Evolutionary conservation across 2,329 filamentous ascomycete genomes (phyloP).

Genomic region (Claviceps purpurea): DNA sequence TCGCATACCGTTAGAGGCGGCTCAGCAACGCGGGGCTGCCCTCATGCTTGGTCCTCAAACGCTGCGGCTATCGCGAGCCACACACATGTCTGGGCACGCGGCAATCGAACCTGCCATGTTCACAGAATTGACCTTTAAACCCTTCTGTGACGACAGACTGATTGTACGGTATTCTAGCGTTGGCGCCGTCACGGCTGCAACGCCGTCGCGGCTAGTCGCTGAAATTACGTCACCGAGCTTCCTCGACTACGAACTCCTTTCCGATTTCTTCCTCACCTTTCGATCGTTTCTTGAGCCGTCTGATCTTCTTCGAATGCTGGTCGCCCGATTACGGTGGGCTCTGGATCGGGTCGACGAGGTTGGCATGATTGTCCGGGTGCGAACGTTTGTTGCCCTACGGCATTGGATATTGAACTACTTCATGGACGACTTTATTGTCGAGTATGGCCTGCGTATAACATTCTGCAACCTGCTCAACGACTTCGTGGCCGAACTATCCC

Average conservation of each 20-base stretch:
- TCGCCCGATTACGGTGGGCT: slow-evolving; percentile 80
- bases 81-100: slow-evolving; percentile 34
- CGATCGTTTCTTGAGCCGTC: slow-evolving; percentile 68
- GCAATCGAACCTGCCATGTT: slow-evolving; percentile 65
- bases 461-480: slow-evolving; percentile 76
- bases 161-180: slow-evolving; percentile 71
- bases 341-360: slow-evolving; percentile 66
- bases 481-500: slow-evolving; percentile 41
- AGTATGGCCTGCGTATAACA: slow-evolving; percentile 56
- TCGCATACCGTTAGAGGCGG: slow-evolving; percentile 13
- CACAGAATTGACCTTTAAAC: slow-evolving; percentile 65
- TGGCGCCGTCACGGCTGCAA: slow-evolving; percentile 74
- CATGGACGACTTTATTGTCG: slow-evolving; percentile 76
- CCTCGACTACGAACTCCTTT: slow-evolving; percentile 91
- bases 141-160: slow-evolving; percentile 61
- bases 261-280: slow-evolving; percentile 95
- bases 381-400: slow-evolving; percentile 85
- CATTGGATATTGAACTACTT: slow-evolving; percentile 99
- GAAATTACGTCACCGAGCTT: slow-evolving; percentile 95
- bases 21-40: slow-evolving; percentile 10
- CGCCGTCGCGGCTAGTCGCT: slow-evolving; percentile 77
- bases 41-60: slow-evolving; percentile 23
- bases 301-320: slow-evolving; percentile 69
- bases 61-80: slow-evolving; percentile 28
- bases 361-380: slow-evolving; percentile 86